Percentiles rank a stretch among this genome's conserved stretches.
Conservation (phyloP, 306 rosid species). For the Trichosanthes truncata region DNA sequence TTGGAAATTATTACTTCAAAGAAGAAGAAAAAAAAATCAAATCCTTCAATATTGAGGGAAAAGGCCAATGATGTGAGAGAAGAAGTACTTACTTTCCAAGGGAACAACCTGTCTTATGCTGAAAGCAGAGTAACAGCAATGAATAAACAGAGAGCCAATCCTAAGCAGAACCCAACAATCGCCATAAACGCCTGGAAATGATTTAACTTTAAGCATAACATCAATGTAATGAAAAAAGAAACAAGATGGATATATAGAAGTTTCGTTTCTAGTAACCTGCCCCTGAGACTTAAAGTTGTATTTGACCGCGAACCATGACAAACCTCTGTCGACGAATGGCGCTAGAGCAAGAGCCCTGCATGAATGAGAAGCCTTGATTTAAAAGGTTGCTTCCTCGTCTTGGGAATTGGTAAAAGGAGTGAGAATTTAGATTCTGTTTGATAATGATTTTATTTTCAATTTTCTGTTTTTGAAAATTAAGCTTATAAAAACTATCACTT, state of each 20-base stretch:
- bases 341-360: constrained; percentile 85
- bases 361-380: neutral
- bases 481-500: neutral
- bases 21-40: neutral
- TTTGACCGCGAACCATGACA: constrained; percentile 70
- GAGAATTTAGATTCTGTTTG: neutral
- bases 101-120: constrained; percentile 29
- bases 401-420: neutral
- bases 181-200: constrained; percentile 60
- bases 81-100: neutral
- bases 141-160: constrained; percentile 59
- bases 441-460: neutral
- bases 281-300: constrained; percentile 74
- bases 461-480: neutral
- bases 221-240: neutral
- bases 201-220: neutral
- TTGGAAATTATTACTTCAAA: neutral
- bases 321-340: constrained; percentile 66
- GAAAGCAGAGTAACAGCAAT: constrained; percentile 56
- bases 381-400: neutral
- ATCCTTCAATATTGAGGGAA: neutral
- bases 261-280: constrained; percentile 27
- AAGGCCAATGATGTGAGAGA: neutral
- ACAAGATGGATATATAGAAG: neutral
- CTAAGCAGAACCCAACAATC: constrained; percentile 58